These are phyloP conservation scores for Gracilariopsis chorda DNA, from an alignment of 23 red algal genomes.

Conservation along the genomic window DNA sequence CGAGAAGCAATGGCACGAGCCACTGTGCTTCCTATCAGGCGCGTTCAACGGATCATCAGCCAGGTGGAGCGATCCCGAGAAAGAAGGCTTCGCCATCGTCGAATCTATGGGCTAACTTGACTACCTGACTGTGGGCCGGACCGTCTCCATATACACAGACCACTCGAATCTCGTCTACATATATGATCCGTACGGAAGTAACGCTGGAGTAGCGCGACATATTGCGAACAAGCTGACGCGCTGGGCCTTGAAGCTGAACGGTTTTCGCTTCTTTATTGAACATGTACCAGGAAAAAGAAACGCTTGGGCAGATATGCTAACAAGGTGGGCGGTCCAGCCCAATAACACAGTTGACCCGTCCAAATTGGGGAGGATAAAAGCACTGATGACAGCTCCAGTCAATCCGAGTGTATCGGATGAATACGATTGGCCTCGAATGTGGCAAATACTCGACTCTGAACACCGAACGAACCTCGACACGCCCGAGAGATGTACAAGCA, in stretches of 20 bases:
- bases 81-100: not conserved
- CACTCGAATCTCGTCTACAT: conserved; percentile 1
- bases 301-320: conserved; percentile 1
- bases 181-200: not conserved
- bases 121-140: not conserved
- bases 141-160: not conserved
- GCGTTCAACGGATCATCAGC: not conserved
- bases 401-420: not conserved
- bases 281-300: not conserved
- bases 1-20: conserved; percentile 8
- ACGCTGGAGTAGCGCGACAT: not conserved
- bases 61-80: not conserved
- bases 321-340: not conserved
- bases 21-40: not conserved
- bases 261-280: not conserved
- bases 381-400: not conserved
- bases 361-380: not conserved
- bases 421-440: not conserved
- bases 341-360: not conserved
- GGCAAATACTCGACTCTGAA: not conserved
- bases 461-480: not conserved
- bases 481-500: not conserved
- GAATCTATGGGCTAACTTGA: not conserved
- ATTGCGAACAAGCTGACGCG: not conserved
- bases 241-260: conserved; percentile 16